Evolutionary conservation across 257 asterid species (phyloP).

Genomic region (Nicotiana attenuata): DNA sequence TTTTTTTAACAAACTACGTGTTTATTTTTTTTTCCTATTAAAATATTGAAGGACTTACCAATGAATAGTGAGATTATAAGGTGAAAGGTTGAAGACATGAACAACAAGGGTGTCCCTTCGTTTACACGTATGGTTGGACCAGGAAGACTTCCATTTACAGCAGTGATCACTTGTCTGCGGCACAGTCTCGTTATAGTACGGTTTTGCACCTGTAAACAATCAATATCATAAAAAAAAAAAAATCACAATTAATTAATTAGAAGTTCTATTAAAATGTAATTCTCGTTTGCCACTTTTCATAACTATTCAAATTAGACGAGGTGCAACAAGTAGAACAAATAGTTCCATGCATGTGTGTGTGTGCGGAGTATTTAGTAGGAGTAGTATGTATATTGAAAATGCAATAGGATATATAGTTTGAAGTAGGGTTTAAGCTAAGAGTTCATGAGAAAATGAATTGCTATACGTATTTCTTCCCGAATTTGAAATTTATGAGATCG

Average conservation of each 20-base stretch:
- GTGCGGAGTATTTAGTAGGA: no score
- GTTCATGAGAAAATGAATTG: background rate
- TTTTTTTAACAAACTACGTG: background rate
- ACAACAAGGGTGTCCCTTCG: conserved; percentile 19
- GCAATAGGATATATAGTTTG: background rate
- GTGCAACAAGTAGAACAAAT: background rate
- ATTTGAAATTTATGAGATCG: no score
- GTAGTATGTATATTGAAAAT: background rate
- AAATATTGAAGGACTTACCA: conserved; percentile 12
- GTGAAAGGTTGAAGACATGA: conserved; percentile 16
- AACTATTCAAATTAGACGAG: background rate
- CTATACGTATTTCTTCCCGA: background rate
- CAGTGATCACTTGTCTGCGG: conserved; percentile 16
- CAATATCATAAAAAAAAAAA: background rate
- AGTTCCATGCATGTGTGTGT: no score
- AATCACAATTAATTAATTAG: background rate
- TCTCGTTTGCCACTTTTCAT: background rate
- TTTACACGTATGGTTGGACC: conserved; percentile 15
- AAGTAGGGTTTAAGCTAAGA: background rate
- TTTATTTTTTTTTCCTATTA: background rate
- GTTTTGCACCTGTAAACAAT: background rate
- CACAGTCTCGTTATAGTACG: conserved; percentile 12
- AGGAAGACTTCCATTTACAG: conserved; percentile 20
- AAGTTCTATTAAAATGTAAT: background rate
- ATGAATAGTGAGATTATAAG: conserved; percentile 18